Evolutionary conservation across 345 rosid species (phyloP), one percentile per base, ranked within the genome.

Genomic region (Acer campestre): DNA sequence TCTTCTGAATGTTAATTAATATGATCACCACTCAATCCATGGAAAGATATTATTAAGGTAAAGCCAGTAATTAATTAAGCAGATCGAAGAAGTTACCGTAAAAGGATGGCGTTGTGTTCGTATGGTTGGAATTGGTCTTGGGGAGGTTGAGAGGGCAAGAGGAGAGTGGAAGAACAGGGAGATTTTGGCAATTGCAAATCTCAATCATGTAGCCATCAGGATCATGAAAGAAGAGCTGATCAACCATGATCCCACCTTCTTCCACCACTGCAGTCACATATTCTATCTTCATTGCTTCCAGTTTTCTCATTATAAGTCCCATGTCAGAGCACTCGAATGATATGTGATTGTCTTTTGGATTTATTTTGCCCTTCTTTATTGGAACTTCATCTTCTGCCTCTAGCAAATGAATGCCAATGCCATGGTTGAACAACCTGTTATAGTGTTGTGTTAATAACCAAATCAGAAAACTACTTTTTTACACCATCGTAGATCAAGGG

Each of bases 321-420:
- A 81, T 77, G 81, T 87, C 86, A 61, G 85, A 72, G 81, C 82
- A 81, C 25, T 87, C 86, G 73, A 85, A 87, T 27, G 90, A 85
- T 58, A 87, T 85, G 84, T 87, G 90, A 63, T 87, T 87, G 80
- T 85, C 90, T 80, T 85, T 83, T 22, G 90, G 88, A 69, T 87
- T 87, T 16, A 87, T 87, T 53, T 75, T 77, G 25, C 67, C 85
- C 59, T 79, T 87, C 83, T 85, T 80, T 0, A 20, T 10, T 7
- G 81, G 77, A 1, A 61, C 68, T 29, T 78, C 22, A 0, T 81
- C 86, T 22, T 87, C 88, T 22, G 81, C 44, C 38, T 85, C 87
- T 10, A 87, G 85, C 80, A 87, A 81, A 25, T 87, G 90, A 61
- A 87, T 83, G 31, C 90, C 87, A 8, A 87, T 44, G 3, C 90